Percentiles rank a stretch among this genome's conserved stretches.
phyloP scores from a whole-genome alignment of 352 stramenopile species.

The Globisporangium emineosum region DNA sequence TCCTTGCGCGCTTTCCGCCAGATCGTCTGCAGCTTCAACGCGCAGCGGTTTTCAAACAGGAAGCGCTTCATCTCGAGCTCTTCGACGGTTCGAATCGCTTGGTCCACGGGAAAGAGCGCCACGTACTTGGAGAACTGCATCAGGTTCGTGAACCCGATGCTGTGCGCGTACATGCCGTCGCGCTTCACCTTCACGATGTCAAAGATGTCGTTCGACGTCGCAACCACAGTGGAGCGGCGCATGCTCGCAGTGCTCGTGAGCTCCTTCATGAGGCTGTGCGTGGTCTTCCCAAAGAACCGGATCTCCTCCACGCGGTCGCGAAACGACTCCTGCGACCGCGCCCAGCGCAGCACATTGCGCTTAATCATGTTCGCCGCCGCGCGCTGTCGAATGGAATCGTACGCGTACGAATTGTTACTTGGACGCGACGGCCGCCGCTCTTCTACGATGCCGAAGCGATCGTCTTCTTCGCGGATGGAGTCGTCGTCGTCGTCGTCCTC shows the following conservation, averaged over 20 bases:
- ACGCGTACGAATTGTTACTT: conserved; percentile 47
- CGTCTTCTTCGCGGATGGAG: conserved; percentile 20
- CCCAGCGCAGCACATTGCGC: conserved; percentile 51
- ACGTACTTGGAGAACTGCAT: conserved; percentile 71
- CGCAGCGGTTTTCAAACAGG: conserved; percentile 43
- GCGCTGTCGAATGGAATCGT: conserved; percentile 52
- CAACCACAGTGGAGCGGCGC: conserved; percentile 1
- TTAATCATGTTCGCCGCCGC: conserved; percentile 61
- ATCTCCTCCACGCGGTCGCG: conserved; percentile 58
- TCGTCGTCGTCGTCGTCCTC: conserved; percentile 31
- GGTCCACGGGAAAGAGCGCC: conserved; percentile 60
- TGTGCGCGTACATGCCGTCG: conserved; percentile 20
- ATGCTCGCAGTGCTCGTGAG: conserved; percentile 23
- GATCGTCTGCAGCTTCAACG: conserved; percentile 57
- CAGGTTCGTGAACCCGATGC: conserved; percentile 54
- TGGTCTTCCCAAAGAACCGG: conserved; percentile 58
- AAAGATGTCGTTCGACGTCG: conserved; percentile 33
- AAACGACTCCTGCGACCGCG: conserved; percentile 46
- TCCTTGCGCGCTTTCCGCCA: conserved; percentile 49
- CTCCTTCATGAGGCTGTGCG: conserved; percentile 44
- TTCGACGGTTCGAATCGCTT: conserved; percentile 55
- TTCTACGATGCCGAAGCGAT: conserved; percentile 10
- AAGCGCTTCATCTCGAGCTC: conserved; percentile 49
- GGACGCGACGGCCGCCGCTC: not conserved
- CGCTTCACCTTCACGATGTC: conserved; percentile 31